Evolutionary conservation across 768 basidiomycete species (phyloP), one percentile per base, ranked within the genome.

Genomic region (Termitomyces sp.): DNA sequence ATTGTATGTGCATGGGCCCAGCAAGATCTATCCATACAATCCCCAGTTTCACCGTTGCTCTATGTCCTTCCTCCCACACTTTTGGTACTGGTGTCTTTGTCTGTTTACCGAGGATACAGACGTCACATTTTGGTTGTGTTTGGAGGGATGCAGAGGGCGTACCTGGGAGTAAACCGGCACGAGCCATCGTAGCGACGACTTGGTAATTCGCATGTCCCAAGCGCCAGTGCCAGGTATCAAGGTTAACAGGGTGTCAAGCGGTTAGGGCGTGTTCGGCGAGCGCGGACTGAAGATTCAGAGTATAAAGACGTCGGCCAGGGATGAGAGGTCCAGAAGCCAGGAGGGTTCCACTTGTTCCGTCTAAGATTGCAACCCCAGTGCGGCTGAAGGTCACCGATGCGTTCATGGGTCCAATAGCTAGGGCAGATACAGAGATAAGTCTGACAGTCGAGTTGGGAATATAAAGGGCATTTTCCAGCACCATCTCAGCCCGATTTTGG

Each of bases 171-270:
- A 46, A 54, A 16, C 59, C 44, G 3, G 36, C 27, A 10, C 52
- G 40, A 1, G 64, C 64, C 58, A 68, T 62, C 11, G 62, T 59
- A 1, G 45, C 36, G 3, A 71, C 13, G 0, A 59, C 36, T 23
- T 60, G 62, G 47, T 64, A 68, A 53, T 63, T 69, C 15, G 63
- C 49, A 48, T 71, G 69, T 0, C 68, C 66, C 3, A 73, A 58
- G 38, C 60, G 54, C 31, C 50, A 41, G 51, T 70, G 68, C 69
- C 66, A 70, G 6, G 63, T 66, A 6, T 63, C 52, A 0, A 70
- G 36, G 20, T 49, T 53, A 5, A 60, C 51, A 1, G 44, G 3
- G 12, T 33, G 40, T 1, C 29, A 29, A 29, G 29, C 29, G 29
- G 29, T 29, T 29, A 29, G 29, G 29, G 29, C 29, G 29, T 29